Percentiles rank a stretch among this genome's conserved stretches.
These are phyloP conservation scores for Truncatella angustata DNA, from an alignment of 2,329 filamentous ascomycete genomes.

Conservation along the genomic window DNA sequence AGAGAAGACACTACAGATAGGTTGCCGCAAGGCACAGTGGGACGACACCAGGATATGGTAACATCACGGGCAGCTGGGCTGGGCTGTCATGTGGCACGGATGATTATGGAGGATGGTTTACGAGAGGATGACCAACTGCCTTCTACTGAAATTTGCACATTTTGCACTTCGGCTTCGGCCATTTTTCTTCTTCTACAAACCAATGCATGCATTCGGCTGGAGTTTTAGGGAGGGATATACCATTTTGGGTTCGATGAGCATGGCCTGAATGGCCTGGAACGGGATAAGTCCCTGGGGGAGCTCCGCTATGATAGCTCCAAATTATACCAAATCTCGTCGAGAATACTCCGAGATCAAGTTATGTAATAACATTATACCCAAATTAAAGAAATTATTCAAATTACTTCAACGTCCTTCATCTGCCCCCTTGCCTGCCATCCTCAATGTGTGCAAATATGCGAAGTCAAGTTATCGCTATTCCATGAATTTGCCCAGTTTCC, in stretches of 20 bases:
- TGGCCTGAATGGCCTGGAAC: constrained; percentile 18
- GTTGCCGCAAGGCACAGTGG: constrained; percentile 31
- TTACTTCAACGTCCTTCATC: background rate
- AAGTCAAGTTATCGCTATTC: too few species aligned
- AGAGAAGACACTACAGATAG: constrained; percentile 29
- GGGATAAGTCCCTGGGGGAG: constrained; percentile 7
- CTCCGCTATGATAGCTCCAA: constrained; percentile 13
- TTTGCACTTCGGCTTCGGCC: constrained; percentile 15
- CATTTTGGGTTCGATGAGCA: constrained; percentile 12
- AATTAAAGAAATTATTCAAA: constrained; percentile 11
- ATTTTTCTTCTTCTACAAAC: constrained; percentile 25
- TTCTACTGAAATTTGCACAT: constrained; percentile 24
- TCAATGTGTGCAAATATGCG: background rate
- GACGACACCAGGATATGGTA: constrained; percentile 28
- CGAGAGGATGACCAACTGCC: constrained; percentile 21
- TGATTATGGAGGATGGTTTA: constrained; percentile 22
- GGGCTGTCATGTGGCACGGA: constrained; percentile 20
- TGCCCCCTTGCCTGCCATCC: background rate
- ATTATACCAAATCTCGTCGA: constrained; percentile 10
- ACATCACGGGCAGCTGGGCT: constrained; percentile 22
- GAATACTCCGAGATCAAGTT: constrained; percentile 13
- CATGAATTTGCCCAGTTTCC: background rate
- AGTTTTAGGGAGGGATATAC: constrained; percentile 16
- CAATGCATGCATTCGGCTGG: constrained; percentile 27
- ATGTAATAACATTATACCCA: constrained; percentile 17